Percentiles rank a stretch among this genome's conserved stretches.
phyloP scores from a whole-genome alignment of 2,329 filamentous ascomycete species.

The Penicillium sp. region DNA sequence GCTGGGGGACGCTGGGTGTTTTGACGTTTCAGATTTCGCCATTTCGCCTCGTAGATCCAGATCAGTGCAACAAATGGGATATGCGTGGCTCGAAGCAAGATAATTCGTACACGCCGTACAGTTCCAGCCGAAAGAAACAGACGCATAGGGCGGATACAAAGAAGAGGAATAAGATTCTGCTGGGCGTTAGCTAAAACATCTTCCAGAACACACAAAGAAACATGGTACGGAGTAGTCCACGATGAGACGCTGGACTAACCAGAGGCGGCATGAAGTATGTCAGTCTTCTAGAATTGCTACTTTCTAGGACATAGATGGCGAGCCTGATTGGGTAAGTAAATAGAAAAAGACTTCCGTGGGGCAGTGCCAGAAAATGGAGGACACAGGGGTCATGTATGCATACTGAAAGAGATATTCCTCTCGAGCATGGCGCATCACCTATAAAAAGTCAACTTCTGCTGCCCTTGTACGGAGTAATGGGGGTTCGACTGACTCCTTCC shows the following conservation, averaged over 20 bases:
- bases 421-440: constrained; percentile 63
- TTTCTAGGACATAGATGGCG: constrained; percentile 48
- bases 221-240: not conserved
- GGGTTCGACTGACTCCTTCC: constrained; percentile 48
- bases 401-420: constrained; percentile 65
- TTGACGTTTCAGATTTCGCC: constrained; percentile 18
- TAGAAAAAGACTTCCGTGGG: not conserved
- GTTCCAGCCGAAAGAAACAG: constrained; percentile 57
- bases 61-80: constrained; percentile 59
- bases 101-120: constrained; percentile 57
- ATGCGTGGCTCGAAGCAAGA: constrained; percentile 61
- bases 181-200: constrained; percentile 11
- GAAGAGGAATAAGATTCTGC: constrained; percentile 61
- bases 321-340: constrained; percentile 30
- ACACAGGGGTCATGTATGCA: constrained; percentile 17
- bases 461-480: not conserved
- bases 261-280: constrained; percentile 51
- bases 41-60: constrained; percentile 53
- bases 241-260: constrained; percentile 31
- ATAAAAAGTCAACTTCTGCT: constrained; percentile 6
- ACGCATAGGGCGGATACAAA: constrained; percentile 58
- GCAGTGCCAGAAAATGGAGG: not conserved
- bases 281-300: constrained; percentile 47
- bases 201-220: constrained; percentile 15
- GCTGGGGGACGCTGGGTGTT: constrained; percentile 24